Evolutionary conservation across 2,329 filamentous ascomycete species (phyloP), one percentile per base, ranked within the genome.

Genomic region (Microthyrium microscopicum): DNA sequence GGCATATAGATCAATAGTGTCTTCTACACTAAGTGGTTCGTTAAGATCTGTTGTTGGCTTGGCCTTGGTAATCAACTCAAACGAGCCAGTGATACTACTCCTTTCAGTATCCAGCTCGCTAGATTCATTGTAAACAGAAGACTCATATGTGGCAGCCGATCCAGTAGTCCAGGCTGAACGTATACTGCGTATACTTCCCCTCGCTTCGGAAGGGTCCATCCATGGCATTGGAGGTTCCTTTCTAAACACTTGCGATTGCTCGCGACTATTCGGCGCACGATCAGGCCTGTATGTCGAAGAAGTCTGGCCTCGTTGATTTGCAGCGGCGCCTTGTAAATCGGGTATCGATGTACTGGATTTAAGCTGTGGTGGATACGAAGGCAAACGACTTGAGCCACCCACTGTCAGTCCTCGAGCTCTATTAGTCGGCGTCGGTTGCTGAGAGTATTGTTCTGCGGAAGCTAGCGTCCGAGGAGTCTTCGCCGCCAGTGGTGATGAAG

Each of bases 61-160:
- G 30, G 17, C 46, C 37, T 41, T 54, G 62, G 89, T 57, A 58
- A 64, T 77, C 34, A 75, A 64, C 2, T 79, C 84, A 58, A 79
- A 91, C 39, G 73, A 71, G 44, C 80, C 83, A 3, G 83, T 89
- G 41, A 77, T 53, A 31, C 89, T 65, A 48, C 84, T 93, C 52
- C 81, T 91, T 40, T 81, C 68, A n/a, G n/a, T n/a, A 48, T 87
- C 81, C 1, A 82, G 91, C n/a, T 68, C 67, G 40, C 66, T 69
- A 5, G 60, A 48, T 27, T 68, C 66, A 32, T 68, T 55, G 26
- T 63, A 54, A 46, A 69, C 74, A 12, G 70, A 75, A 35, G 62
- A 62, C 3, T 60, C 51, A 39, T 54, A 69, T 3, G 72, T 77
- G 48, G 70, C 30, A 12, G 20, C 11, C 3, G 36, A 38, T 15